phyloP scores from a whole-genome alignment of 1,139 yeast species.

The Suhomyces chickasaworum region DNA sequence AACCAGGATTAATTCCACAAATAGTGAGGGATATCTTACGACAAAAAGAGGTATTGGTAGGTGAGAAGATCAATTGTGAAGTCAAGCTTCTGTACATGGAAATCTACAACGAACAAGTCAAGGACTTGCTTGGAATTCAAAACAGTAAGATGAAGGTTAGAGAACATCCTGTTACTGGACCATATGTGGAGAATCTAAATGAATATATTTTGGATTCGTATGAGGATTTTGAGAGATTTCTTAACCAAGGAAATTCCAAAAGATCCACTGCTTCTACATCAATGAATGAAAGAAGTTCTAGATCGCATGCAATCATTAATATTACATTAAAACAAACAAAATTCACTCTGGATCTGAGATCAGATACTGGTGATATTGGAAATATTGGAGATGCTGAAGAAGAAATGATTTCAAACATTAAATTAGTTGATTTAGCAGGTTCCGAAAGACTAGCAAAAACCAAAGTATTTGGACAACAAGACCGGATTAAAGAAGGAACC shows the following conservation, averaged over 20 bases:
- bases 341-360: slow-evolving; percentile 26
- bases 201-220: slow-evolving; percentile 49
- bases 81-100: slow-evolving; percentile 66
- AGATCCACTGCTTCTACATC: slow-evolving; percentile 71
- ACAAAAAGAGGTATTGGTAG: slow-evolving; percentile 41
- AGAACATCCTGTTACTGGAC: slow-evolving; percentile 63
- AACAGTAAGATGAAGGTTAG: slow-evolving; percentile 49
- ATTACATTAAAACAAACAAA: slow-evolving; percentile 60
- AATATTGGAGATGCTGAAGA: slow-evolving; percentile 59
- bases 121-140: slow-evolving; percentile 49
- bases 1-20: slow-evolving; percentile 64
- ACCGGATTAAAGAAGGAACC: slow-evolving; percentile 70
- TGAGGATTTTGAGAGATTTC: slow-evolving; percentile 44
- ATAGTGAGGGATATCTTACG: slow-evolving; percentile 56
- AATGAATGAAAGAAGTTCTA: slow-evolving; percentile 68
- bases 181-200: slow-evolving; percentile 65
- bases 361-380: slow-evolving; percentile 49
- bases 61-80: slow-evolving; percentile 50
- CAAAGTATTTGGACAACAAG: slow-evolving; percentile 59
- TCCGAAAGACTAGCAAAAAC: slow-evolving; percentile 69
- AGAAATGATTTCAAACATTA: slow-evolving; percentile 57
- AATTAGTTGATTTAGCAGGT: slow-evolving; percentile 81
- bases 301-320: slow-evolving; percentile 80
- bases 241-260: slow-evolving; percentile 49
- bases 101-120: slow-evolving; percentile 71